phyloP scores from a whole-genome alignment of 225 moss, liverwort and hornwort species.

The Physcomitrellopsis africana region DNA sequence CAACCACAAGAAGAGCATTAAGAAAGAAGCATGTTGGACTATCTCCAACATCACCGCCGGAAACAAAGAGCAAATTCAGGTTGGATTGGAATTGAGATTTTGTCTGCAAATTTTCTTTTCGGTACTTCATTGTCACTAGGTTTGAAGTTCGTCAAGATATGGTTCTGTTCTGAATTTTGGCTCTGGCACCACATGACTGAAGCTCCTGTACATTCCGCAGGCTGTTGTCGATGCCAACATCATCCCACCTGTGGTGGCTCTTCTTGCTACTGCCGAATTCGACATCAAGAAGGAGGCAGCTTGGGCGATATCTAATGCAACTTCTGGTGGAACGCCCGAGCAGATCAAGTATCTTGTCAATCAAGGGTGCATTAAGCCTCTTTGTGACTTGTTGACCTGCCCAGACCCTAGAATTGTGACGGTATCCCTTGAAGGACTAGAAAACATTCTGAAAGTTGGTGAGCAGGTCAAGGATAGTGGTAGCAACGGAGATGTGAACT shows the following conservation, averaged over 20 bases:
- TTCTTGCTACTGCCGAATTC: constrained; percentile 84
- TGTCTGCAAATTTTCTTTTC: neutral
- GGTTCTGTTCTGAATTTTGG: neutral
- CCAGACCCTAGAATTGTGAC: constrained; percentile 38
- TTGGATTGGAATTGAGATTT: neutral
- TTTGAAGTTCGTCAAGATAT: no score
- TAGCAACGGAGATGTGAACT: constrained; percentile 25
- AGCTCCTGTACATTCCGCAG: constrained; percentile 22
- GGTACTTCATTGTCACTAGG: no score
- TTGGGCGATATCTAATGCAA: constrained; percentile 95
- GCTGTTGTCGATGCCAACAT: constrained; percentile 95
- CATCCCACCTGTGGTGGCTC: constrained; percentile 85
- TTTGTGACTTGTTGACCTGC: constrained; percentile 36
- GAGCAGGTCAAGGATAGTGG: constrained; percentile 35
- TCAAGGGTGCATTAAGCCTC: constrained; percentile 96
- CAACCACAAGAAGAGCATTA: constrained; percentile 97
- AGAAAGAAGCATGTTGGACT: constrained; percentile 98
- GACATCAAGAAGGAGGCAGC: constrained; percentile 99
- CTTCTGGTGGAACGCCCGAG: constrained; percentile 89
- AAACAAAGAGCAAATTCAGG: constrained; percentile 97
- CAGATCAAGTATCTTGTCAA: constrained; percentile 98
- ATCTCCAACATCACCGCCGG: constrained; percentile 97
- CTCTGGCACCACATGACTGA: rapidly evolving
- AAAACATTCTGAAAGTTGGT: constrained; percentile 37
- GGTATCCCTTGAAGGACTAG: constrained; percentile 34